phyloP scores from a whole-genome alignment of 2,329 filamentous ascomycete species.

The Alternaria dauci region DNA sequence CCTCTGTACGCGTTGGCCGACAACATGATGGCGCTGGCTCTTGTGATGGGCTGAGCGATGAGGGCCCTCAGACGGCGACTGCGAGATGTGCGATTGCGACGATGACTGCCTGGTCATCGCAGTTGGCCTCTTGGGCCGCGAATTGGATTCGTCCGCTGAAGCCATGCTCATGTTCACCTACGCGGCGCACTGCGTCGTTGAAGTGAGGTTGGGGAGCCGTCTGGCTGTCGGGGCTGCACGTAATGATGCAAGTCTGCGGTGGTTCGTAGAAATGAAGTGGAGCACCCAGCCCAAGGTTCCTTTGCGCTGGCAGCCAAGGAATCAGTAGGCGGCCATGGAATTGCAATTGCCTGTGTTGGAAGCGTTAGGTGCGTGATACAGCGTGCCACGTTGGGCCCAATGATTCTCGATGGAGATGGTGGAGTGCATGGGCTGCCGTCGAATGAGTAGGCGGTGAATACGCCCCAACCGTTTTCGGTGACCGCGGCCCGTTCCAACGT shows the following conservation, averaged over 20 bases:
- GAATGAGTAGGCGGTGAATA: conserved; percentile 40
- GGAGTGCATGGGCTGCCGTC: conserved; percentile 33
- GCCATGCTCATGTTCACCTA: conserved; percentile 47
- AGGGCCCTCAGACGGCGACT: conserved; percentile 48
- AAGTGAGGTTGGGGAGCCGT: conserved; percentile 18
- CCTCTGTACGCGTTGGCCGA: conserved; percentile 51
- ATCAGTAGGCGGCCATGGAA: conserved; percentile 34
- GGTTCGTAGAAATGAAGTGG: conserved; percentile 15
- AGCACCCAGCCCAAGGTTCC: conserved; percentile 18
- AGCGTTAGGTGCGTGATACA: conserved; percentile 36
- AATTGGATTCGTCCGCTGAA: conserved; percentile 44
- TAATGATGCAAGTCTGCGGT: conserved; percentile 16
- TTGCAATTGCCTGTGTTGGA: conserved; percentile 41
- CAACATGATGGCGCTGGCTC: conserved; percentile 52
- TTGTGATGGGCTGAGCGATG: conserved; percentile 43
- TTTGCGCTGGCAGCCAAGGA: conserved; percentile 25
- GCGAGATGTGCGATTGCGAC: conserved; percentile 49
- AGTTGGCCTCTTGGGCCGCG: conserved; percentile 48
- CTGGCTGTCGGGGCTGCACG: conserved; percentile 23
- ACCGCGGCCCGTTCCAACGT: conserved; percentile 37
- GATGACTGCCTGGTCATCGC: conserved; percentile 50
- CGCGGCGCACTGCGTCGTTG: conserved; percentile 28
- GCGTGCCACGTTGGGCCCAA: conserved; percentile 47
- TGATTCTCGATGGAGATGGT: conserved; percentile 34
- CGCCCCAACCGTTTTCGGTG: conserved; percentile 36